A percentile compares a stretch with the other conserved stretches of the same genome.
Evolutionary conservation across 2,329 filamentous ascomycete genomes (phyloP).

Genomic region (Penicillium nordicum): DNA sequence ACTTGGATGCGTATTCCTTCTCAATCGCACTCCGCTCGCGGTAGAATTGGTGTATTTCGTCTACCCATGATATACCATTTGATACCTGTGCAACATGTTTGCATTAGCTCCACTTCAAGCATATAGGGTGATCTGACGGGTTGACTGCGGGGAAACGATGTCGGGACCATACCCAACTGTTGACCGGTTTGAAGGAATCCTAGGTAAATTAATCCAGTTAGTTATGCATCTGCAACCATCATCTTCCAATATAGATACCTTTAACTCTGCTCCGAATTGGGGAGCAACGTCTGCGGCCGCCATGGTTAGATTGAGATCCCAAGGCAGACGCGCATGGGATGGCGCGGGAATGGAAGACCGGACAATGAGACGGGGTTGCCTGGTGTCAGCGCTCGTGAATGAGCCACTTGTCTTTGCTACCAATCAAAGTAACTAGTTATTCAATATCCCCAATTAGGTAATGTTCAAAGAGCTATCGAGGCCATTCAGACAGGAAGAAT

Average conservation of each 20-base stretch:
- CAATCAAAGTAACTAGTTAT: neutral
- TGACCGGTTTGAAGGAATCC: slow-evolving; percentile 96
- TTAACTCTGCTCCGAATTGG: slow-evolving; percentile 89
- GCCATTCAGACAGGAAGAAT: slow-evolving; percentile 17
- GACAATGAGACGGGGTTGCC: neutral
- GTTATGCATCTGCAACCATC: slow-evolving; percentile 12
- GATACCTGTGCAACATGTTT: slow-evolving; percentile 53
- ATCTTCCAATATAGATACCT: slow-evolving; percentile 54
- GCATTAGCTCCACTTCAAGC: slow-evolving; percentile 18
- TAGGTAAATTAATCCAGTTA: slow-evolving; percentile 39
- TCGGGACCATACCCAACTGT: slow-evolving; percentile 65
- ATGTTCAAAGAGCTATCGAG: neutral
- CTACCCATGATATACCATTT: slow-evolving; percentile 88
- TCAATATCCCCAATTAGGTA: neutral
- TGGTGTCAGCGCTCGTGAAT: neutral
- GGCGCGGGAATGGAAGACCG: slow-evolving; percentile 2
- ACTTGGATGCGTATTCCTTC: slow-evolving; percentile 91
- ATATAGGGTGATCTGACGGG: slow-evolving; percentile 11
- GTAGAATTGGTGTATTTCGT: slow-evolving; percentile 96
- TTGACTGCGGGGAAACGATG: slow-evolving; percentile 16
- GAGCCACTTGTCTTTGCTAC: neutral
- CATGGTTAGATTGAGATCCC: slow-evolving; percentile 52
- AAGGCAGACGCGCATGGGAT: slow-evolving; percentile 28
- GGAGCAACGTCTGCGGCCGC: slow-evolving; percentile 75
- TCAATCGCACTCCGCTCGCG: slow-evolving; percentile 90